Conservation (phyloP, 768 basidiomycete genomes). For the Russula sp. region DNA sequence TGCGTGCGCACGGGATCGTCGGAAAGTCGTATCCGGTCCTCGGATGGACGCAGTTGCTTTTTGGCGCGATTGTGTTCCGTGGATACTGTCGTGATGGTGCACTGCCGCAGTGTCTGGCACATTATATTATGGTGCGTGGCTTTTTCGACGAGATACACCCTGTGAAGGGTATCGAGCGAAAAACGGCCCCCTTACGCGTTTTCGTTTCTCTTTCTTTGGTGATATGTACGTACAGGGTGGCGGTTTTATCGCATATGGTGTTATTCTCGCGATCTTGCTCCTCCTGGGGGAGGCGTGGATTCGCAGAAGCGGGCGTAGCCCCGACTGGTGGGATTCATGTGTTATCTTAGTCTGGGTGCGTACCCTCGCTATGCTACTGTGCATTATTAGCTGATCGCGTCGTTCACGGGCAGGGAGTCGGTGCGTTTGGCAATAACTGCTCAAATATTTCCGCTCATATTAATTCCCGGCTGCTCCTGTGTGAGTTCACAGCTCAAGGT, state of each 20-base stretch:
- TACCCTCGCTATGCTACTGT: conserved; percentile 4
- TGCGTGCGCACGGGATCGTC: conserved; percentile 65
- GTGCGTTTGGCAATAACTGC: conserved; percentile 6
- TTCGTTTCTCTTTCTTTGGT: neutral
- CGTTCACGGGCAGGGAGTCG: conserved; percentile 21
- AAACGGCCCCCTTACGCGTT: neutral
- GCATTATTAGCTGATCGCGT: neutral
- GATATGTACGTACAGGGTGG: conserved; percentile 46
- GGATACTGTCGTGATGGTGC: conserved; percentile 77
- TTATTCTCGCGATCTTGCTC: conserved; percentile 73
- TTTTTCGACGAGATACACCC: neutral
- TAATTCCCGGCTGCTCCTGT: conserved; percentile 33
- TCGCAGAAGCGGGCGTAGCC: conserved; percentile 59
- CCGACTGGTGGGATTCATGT: conserved; percentile 87
- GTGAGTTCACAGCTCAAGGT: conserved; percentile 35
- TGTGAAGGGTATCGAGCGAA: neutral
- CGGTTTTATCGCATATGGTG: conserved; percentile 83
- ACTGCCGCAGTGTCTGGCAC: conserved; percentile 81
- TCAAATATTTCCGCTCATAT: neutral
- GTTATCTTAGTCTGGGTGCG: conserved; percentile 50
- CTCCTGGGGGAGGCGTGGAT: conserved; percentile 76
- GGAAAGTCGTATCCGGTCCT: conserved; percentile 81
- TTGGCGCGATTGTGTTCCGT: conserved; percentile 68
- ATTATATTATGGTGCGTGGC: conserved; percentile 67
- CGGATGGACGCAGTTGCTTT: conserved; percentile 86